These are phyloP conservation scores for Scenedesmus sp. DNA, from an alignment of 163 green algal species.

Conservation along the genomic window DNA sequence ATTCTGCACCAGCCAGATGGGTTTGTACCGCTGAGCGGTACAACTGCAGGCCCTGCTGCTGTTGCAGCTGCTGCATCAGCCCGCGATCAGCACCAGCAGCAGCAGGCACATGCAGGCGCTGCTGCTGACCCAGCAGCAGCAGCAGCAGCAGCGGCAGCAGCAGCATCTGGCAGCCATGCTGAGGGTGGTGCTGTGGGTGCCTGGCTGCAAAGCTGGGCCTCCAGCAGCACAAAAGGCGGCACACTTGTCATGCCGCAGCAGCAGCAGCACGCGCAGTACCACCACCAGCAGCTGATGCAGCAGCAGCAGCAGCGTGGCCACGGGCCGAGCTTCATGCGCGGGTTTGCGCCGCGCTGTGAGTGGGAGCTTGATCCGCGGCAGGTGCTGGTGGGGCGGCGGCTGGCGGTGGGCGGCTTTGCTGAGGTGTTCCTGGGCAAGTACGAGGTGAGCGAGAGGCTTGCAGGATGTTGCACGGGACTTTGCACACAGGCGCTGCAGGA, in stretches of 20 bases:
- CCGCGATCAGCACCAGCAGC: neutral
- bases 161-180: neutral
- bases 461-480: neutral
- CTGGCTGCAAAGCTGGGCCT: neutral
- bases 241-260: neutral
- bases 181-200: neutral
- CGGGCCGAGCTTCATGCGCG: neutral
- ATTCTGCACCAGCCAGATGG: conserved; percentile 1
- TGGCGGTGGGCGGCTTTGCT: conserved; percentile 81
- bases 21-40: conserved; percentile 26
- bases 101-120: neutral
- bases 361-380: conserved; percentile 72
- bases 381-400: conserved; percentile 66
- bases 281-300: neutral
- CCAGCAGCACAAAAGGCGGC: neutral
- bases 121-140: neutral
- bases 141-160: conserved; percentile 33
- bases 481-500: too few species aligned
- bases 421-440: conserved; percentile 85
- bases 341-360: conserved; percentile 46
- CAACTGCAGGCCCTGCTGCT: neutral
- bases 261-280: conserved; percentile 1
- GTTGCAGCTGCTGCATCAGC: neutral
- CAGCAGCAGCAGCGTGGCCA: conserved; percentile 7
- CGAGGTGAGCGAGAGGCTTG: conserved; percentile 54